These are phyloP conservation scores for Pneumocystis murina DNA, from an alignment of 1,139 yeast genomes.

Conservation along the genomic window DNA sequence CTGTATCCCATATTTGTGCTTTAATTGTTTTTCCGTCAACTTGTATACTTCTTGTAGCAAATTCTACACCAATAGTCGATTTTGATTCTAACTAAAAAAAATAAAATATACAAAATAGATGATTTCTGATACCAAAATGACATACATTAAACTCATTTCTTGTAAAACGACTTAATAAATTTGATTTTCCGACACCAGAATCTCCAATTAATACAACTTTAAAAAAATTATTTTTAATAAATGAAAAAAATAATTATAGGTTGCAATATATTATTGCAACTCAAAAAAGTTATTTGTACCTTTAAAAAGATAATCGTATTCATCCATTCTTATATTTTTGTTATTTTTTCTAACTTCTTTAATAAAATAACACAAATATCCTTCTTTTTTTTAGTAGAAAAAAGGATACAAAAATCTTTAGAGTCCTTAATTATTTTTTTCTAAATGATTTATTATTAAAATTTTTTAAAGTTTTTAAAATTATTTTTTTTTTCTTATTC, in stretches of 20 bases:
- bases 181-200: constrained; percentile 94
- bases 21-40: constrained; percentile 90
- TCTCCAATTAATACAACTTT: constrained; percentile 85
- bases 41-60: constrained; percentile 89
- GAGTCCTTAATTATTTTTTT: not conserved
- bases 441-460: not conserved
- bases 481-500: not conserved
- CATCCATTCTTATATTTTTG: constrained; percentile 4
- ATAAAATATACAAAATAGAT: not conserved
- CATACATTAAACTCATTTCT: constrained; percentile 57
- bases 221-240: constrained; percentile 3
- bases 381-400: not conserved
- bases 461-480: not conserved
- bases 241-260: not conserved
- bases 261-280: too few relatives aligned
- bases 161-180: constrained; percentile 81
- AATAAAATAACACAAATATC: not conserved
- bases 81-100: constrained; percentile 62
- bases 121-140: too few relatives aligned
- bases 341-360: not conserved
- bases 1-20: constrained; percentile 99
- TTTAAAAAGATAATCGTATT: constrained; percentile 10
- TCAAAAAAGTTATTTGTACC: not conserved
- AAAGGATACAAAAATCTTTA: not conserved
- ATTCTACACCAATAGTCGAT: constrained; percentile 94